A percentile compares a stretch with the other conserved stretches of the same genome.
These are phyloP conservation scores for Trichoderma sp. DNA, from an alignment of 2,329 filamentous ascomycete species.

Conservation along the genomic window DNA sequence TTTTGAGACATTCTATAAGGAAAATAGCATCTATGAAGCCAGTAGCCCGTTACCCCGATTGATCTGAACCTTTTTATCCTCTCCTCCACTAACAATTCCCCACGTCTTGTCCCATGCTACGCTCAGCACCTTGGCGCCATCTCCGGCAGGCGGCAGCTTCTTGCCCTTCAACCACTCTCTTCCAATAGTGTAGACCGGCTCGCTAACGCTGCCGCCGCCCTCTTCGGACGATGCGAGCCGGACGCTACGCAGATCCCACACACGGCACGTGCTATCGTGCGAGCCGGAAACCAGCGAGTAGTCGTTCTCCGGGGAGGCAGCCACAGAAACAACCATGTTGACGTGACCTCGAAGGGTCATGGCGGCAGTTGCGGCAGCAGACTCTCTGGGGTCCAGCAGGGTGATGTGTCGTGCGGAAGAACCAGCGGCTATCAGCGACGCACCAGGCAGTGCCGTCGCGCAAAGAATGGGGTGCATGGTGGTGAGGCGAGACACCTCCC, in stretches of 20 bases:
- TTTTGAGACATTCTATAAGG: background rate
- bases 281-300: conserved; percentile 87
- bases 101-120: conserved; percentile 83
- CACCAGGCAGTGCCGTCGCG: conserved; percentile 70
- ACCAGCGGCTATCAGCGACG: conserved; percentile 67
- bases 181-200: conserved; percentile 74
- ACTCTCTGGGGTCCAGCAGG: conserved; percentile 85
- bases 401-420: conserved; percentile 86
- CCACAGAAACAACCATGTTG: conserved; percentile 64
- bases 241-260: conserved; percentile 87
- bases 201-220: conserved; percentile 64
- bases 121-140: conserved; percentile 86
- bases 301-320: conserved; percentile 61
- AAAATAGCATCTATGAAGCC: conserved; percentile 34
- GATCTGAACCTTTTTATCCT: conserved; percentile 94
- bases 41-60: conserved; percentile 67
- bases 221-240: conserved; percentile 61
- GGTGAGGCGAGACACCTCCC: conserved; percentile 77
- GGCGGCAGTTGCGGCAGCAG: conserved; percentile 72
- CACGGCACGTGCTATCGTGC: conserved; percentile 86
- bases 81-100: conserved; percentile 87
- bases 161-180: conserved; percentile 70
- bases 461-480: conserved; percentile 83
- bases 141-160: conserved; percentile 68
- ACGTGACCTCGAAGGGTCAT: conserved; percentile 91